These are phyloP conservation scores for Pseudonectria buxi DNA, from an alignment of 2,329 filamentous ascomycete genomes.

Conservation along the genomic window DNA sequence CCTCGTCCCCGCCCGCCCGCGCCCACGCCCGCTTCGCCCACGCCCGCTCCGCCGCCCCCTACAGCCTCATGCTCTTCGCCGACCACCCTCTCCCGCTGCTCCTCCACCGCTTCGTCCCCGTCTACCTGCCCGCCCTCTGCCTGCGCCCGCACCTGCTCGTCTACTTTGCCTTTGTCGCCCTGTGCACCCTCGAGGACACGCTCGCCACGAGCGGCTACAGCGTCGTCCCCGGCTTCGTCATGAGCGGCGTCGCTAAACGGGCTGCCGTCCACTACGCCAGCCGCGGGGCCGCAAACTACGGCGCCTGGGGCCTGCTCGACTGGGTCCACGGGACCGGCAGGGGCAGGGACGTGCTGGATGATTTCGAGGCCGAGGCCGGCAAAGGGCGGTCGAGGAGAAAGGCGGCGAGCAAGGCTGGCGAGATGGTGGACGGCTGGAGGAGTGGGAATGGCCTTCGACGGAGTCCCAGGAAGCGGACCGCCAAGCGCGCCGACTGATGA, in stretches of 20 bases:
- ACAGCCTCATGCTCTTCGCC: slow-evolving; percentile 56
- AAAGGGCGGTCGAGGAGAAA: slow-evolving; percentile 38
- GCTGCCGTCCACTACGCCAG: slow-evolving; percentile 48
- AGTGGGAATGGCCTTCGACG: slow-evolving; percentile 21
- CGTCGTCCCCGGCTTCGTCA: slow-evolving; percentile 45
- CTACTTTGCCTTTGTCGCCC: slow-evolving; percentile 56
- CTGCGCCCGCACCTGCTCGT: slow-evolving; percentile 67
- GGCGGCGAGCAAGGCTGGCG: slow-evolving; percentile 25
- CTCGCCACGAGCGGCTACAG: slow-evolving; percentile 63
- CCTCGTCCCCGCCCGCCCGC: slow-evolving; percentile 28
- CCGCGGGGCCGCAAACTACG: slow-evolving; percentile 52
- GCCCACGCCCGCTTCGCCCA: slow-evolving; percentile 45
- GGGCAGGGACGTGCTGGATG: slow-evolving; percentile 45
- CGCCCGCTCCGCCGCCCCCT: slow-evolving; percentile 47
- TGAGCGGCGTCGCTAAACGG: slow-evolving; percentile 42
- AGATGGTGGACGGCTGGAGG: slow-evolving; percentile 25
- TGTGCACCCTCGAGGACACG: slow-evolving; percentile 61
- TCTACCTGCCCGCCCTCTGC: slow-evolving; percentile 58
- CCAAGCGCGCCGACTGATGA: slow-evolving; percentile 8
- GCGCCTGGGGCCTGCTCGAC: slow-evolving; percentile 56
- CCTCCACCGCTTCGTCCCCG: slow-evolving; percentile 55
- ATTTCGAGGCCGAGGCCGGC: slow-evolving; percentile 48
- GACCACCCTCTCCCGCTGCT: slow-evolving; percentile 63
- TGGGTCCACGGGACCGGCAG: slow-evolving; percentile 52
- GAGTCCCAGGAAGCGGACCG: slow-evolving; percentile 20